Base-by-base conservation (phyloP, 208 protist genomes). In the Leishmania martiniquensis region DNA sequence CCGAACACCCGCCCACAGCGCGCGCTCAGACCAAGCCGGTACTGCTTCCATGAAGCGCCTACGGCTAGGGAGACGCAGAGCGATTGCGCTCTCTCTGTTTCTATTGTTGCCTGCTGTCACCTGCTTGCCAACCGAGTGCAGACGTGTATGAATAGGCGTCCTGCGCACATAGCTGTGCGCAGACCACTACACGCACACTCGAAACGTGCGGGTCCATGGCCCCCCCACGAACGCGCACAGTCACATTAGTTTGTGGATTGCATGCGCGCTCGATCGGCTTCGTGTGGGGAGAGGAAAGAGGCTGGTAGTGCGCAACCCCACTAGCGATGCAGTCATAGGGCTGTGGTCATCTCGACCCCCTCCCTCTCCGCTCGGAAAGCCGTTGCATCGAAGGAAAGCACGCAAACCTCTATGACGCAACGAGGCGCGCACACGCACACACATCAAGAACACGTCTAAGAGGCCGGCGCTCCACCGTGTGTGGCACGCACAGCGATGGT, bases 401-500 rank as follows among this genome's bases (percentile, higher is more conserved):
- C 22, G 55, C 45, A 72, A 63, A 49, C 1, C 77, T 77, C 39
- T 71, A 44, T 1, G 65, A 51, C 45, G n/a, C 73, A 47, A 6
- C 57, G 37, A 15, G 20, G 13, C 45, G 6, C 22, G 34, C 66
- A n/a, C 45, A 57, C 47, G 22, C 4, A 22, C 10, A 20, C 15
- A n/a, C 44, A 22, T 32, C 9, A 62, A 4, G 52, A 5, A 55
- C 34, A 7, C 68, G 47, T 72, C 68, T 51, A 69, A 44, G 57
- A 52, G 17, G 39, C 42, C 9, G 71, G 39, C 47, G 80, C 54
- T 34, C 71, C 82, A 68, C 84, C 84, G 83, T 94, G 85, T 0
- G 80, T 91, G 63, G 87, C 69, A 13, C 89, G 82, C 34, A 97
- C 93, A 32, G 89, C 88, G 34, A 73, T 34, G 32, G 87, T 87